A percentile compares a stretch with the other conserved stretches of the same genome.
phyloP scores from a whole-genome alignment of 805 yeast genomes.

The Candida manassasensis region DNA sequence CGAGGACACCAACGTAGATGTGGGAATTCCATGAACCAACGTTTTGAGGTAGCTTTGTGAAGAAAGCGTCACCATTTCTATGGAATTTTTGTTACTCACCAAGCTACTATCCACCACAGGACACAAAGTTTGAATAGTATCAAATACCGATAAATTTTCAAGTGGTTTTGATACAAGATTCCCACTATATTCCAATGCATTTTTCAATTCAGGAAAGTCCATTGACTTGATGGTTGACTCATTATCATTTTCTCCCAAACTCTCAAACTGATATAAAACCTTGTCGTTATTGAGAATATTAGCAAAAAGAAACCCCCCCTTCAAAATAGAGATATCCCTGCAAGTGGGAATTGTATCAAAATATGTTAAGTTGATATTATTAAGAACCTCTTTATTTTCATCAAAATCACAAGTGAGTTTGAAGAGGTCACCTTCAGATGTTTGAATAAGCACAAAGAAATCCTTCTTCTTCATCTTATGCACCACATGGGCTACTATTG shows the following conservation, averaged over 20 bases:
- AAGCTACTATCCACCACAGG: slow-evolving; percentile 42
- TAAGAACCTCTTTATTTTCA: slow-evolving; percentile 39
- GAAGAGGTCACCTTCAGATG: slow-evolving; percentile 67
- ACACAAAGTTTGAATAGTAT: slow-evolving; percentile 43
- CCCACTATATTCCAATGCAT: neutral
- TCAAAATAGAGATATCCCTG: slow-evolving; percentile 53
- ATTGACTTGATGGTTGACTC: slow-evolving; percentile 12
- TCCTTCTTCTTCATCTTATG: slow-evolving; percentile 58
- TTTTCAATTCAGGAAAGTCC: slow-evolving; percentile 5
- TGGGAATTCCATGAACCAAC: slow-evolving; percentile 54
- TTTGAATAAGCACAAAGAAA: slow-evolving; percentile 70
- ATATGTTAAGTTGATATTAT: slow-evolving; percentile 49
- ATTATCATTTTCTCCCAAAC: slow-evolving; percentile 59
- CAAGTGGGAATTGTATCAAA: slow-evolving; percentile 74
- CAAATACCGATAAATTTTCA: slow-evolving; percentile 57
- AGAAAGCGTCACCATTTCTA: slow-evolving; percentile 23
- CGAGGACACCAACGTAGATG: slow-evolving; percentile 63
- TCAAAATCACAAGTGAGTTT: slow-evolving; percentile 51
- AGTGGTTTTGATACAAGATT: slow-evolving; percentile 24
- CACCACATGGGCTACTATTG: slow-evolving; percentile 52
- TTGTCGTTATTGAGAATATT: slow-evolving; percentile 62
- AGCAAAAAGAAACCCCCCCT: slow-evolving; percentile 71
- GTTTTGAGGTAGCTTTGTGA: slow-evolving; percentile 45
- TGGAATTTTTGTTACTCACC: slow-evolving; percentile 17
- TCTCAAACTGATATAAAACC: slow-evolving; percentile 71